Base-by-base conservation (phyloP, 2,329 filamentous ascomycete genomes). In the Septoria petroselini region DNA sequence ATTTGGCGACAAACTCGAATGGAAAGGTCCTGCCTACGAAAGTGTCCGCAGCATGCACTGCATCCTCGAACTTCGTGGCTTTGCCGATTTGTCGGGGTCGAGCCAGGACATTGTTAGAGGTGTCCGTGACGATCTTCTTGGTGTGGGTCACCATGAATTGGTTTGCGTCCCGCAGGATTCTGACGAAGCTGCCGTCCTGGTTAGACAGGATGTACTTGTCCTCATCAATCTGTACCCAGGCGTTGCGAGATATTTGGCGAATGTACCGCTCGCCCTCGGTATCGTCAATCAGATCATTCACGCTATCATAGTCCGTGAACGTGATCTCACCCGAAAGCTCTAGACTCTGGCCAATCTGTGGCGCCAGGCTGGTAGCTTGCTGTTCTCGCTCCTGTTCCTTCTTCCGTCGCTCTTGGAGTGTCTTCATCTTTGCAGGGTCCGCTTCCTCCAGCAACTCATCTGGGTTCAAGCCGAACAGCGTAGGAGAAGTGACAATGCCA, bases 401-500 rank as follows among this genome's bases (percentile, higher is more conserved):
- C 70, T 74, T 31, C 59, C 70, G 57, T 41, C 74, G 77, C 12
- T 72, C 68, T 54, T 73, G 70, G 3, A 84, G 69, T 12, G 72
- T 67, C 41, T 74, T 74, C 72, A 95, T 74, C 3, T 84, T 79
- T 14, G 80, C 73, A 5, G 81, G 75, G 7, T 80, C 82, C 4
- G 81, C 82, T n/a, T 79, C 76, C 17, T 85, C 73, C 3, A 97
- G 75, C 3, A 96, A 63, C 64, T 91, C 84, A 21, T 80, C 77
- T 1, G 93, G 91, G 65, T 97, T 88, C 6, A 98, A 81, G 1
- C 93, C 93, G 61, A 97, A 96, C 1, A 98, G 74, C 0, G 93
- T 96, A 0, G 93, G 91, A 0, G 88, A 90, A 0, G 90, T 94
- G 2, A 95, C 80, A 43, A 98, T 87, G 3, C 93, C 93, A 0